These are phyloP conservation scores for Artemisia tridentata DNA, from an alignment of 129 eudicot genomes.

Conservation along the genomic window DNA sequence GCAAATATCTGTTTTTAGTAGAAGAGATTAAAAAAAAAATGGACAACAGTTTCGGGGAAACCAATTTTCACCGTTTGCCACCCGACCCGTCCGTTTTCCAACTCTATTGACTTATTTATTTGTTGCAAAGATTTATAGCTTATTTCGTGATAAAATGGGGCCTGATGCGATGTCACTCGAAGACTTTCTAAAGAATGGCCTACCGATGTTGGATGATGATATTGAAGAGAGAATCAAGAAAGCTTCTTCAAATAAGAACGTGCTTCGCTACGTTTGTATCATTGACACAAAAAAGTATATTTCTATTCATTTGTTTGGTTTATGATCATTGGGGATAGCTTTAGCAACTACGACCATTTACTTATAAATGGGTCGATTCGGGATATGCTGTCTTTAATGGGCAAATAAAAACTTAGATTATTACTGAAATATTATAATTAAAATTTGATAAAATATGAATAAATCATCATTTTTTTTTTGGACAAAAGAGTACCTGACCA, in stretches of 20 bases:
- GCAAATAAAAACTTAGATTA: too few relatives aligned
- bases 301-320: slow-evolving; percentile 10
- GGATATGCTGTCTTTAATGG: too few relatives aligned
- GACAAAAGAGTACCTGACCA: too few relatives aligned
- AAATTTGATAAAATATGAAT: too few relatives aligned
- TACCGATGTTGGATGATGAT: slow-evolving; percentile 67
- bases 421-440: too few relatives aligned
- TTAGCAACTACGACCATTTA: too few relatives aligned
- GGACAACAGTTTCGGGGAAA: too few relatives aligned
- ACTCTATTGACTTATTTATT: not conserved
- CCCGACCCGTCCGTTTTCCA: not conserved
- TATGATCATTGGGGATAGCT: not conserved
- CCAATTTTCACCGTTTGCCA: too few relatives aligned
- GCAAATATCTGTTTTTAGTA: too few relatives aligned
- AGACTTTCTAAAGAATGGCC: slow-evolving; percentile 70
- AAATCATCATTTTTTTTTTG: too few relatives aligned
- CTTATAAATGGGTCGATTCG: too few relatives aligned
- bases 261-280: slow-evolving; percentile 87
- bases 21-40: too few relatives aligned
- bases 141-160: slow-evolving; percentile 78
- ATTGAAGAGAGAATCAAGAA: slow-evolving; percentile 54
- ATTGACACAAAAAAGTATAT: slow-evolving; percentile 18
- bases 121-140: slow-evolving; percentile 66
- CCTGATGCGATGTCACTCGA: slow-evolving; percentile 72
- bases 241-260: slow-evolving; percentile 81